A percentile compares a stretch with the other conserved stretches of the same genome.
Evolutionary conservation across 768 basidiomycete species (phyloP).

Genomic region (Zangia roseola): DNA sequence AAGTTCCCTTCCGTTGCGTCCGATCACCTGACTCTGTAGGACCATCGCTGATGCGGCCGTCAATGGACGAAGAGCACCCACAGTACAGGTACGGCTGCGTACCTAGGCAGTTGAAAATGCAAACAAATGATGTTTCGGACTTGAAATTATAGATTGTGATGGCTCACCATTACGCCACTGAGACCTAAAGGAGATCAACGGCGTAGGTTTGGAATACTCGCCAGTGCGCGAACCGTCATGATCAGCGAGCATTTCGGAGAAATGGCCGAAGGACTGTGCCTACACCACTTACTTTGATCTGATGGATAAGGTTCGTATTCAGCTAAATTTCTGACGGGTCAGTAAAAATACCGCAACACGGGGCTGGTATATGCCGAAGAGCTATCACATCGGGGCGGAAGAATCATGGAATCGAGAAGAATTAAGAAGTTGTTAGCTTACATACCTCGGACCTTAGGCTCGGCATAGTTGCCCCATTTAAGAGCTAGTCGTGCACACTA

Average conservation of each 20-base stretch:
- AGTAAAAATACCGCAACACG: not conserved
- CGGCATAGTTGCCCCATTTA: conserved; percentile 11
- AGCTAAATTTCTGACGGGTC: not conserved
- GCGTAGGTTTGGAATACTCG: not conserved
- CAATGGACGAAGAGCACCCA: conserved; percentile 11
- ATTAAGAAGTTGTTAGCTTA: conserved; percentile 5
- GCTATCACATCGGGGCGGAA: conserved; percentile 24
- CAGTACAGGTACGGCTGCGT: conserved; percentile 23
- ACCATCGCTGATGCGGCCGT: too few species aligned
- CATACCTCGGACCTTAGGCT: conserved; percentile 12
- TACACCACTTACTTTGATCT: not conserved
- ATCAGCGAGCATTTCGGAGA: conserved; percentile 6
- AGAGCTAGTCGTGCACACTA: not conserved
- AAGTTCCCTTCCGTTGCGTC: conserved; percentile 11
- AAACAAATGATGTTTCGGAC: conserved; percentile 3
- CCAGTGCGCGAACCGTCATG: too few species aligned
- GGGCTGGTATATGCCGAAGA: not conserved
- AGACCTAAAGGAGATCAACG: conserved; percentile 16
- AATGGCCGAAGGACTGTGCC: not conserved
- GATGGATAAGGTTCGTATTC: not conserved
- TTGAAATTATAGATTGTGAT: conserved; percentile 6
- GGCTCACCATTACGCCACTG: conserved; percentile 9
- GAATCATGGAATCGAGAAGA: conserved; percentile 3
- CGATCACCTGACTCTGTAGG: conserved; percentile 20
- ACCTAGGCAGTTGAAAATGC: conserved; percentile 7